phyloP scores from a whole-genome alignment of 352 stramenopile genomes.

The Phytophthora sp. region DNA sequence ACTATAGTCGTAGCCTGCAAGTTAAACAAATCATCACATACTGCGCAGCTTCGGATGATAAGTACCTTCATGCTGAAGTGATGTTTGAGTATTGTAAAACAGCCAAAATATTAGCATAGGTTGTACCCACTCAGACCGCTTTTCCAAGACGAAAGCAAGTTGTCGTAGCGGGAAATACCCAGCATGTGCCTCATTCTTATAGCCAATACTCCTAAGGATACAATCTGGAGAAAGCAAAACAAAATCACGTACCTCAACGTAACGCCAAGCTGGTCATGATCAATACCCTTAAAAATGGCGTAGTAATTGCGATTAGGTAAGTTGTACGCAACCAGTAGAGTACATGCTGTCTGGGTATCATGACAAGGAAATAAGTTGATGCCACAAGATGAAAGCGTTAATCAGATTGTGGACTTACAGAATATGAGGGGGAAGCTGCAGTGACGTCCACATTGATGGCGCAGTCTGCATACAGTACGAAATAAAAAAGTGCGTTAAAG shows the following conservation, averaged over 20 bases:
- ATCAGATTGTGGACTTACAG: not conserved
- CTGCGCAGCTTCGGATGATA: not conserved
- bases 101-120: conserved; percentile 45
- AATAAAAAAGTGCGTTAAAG: conserved; percentile 34
- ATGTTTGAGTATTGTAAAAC: conserved; percentile 31
- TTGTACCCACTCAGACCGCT: conserved; percentile 28
- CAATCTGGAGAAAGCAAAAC: conserved; percentile 1
- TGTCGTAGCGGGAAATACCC: conserved; percentile 13
- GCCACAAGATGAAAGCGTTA: not conserved
- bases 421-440: conserved; percentile 6
- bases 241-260: not conserved
- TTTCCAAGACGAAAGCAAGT: conserved; percentile 41
- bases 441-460: conserved; percentile 17
- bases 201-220: not conserved
- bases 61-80: not conserved
- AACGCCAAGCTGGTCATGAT: not conserved
- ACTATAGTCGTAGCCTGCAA: conserved; percentile 16
- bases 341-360: not conserved
- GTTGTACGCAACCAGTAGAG: not conserved
- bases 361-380: not conserved
- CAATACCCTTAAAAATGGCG: not conserved
- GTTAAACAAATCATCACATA: too few relatives aligned
- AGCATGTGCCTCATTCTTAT: not conserved
- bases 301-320: conserved; percentile 20
- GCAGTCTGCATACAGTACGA: conserved; percentile 30